A percentile compares a stretch with the other conserved stretches of the same genome.
phyloP scores from a whole-genome alignment of 192 early-diverging fungal species.

The Linnemannia hyalina region DNA sequence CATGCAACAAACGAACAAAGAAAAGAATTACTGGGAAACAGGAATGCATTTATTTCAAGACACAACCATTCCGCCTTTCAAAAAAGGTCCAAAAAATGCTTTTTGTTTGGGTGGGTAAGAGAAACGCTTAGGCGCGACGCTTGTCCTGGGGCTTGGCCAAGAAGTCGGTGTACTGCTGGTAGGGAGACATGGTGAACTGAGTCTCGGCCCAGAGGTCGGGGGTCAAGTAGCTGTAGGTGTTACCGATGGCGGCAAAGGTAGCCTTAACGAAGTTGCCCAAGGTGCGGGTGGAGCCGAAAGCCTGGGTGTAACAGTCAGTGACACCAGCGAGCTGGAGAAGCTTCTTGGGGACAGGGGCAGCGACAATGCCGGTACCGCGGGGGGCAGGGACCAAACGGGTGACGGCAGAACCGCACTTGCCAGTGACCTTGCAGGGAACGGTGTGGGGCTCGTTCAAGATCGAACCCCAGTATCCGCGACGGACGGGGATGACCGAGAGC shows the following conservation, averaged over 20 bases:
- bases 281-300: constrained; percentile 97
- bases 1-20: background rate
- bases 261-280: constrained; percentile 99
- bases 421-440: constrained; percentile 97
- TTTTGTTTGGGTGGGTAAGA: background rate
- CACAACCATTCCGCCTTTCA: constrained; percentile 6
- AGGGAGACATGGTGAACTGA: constrained; percentile 89
- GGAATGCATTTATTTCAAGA: constrained; percentile 2
- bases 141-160: constrained; percentile 62
- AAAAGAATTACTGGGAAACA: background rate
- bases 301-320: constrained; percentile 96
- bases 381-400: constrained; percentile 97
- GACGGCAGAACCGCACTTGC: constrained; percentile 94
- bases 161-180: constrained; percentile 91
- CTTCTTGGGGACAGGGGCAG: constrained; percentile 98
- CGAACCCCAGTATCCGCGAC: constrained; percentile 99
- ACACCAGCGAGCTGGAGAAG: constrained; percentile 97
- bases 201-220: constrained; percentile 97
- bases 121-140: constrained; percentile 27
- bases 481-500: constrained; percentile 97
- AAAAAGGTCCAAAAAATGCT: constrained; percentile 9
- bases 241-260: constrained; percentile 95
- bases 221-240: constrained; percentile 98
- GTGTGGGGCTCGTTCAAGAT: constrained; percentile 97
- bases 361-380: constrained; percentile 99